phyloP scores from a whole-genome alignment of 805 yeast species.

The Pichia paraexigua region DNA sequence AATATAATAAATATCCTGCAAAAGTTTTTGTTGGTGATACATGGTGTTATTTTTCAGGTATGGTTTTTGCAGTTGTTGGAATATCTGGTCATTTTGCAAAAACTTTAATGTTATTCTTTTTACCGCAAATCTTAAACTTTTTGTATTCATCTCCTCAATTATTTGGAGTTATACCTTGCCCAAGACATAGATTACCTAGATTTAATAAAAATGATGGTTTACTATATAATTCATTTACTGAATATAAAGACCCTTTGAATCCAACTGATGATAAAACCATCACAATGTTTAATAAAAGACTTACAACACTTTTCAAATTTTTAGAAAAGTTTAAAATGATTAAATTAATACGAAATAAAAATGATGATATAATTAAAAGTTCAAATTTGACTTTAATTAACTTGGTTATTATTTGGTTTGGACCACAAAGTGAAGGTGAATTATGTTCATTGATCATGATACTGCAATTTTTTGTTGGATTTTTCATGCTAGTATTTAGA shows the following conservation, averaged over 20 bases:
- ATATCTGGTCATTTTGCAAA: constrained; percentile 94
- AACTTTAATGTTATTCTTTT: constrained; percentile 74
- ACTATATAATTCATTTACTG: constrained; percentile 64
- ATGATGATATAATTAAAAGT: constrained; percentile 32
- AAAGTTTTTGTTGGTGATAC: constrained; percentile 96
- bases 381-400: constrained; percentile 88
- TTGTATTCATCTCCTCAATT: constrained; percentile 89
- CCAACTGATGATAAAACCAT: constrained; percentile 23
- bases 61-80: constrained; percentile 97
- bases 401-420: constrained; percentile 72
- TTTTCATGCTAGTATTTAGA: constrained; percentile 58
- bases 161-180: constrained; percentile 82
- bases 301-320: constrained; percentile 33
- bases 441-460: constrained; percentile 54
- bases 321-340: constrained; percentile 47
- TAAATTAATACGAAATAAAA: constrained; percentile 26
- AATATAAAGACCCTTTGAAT: constrained; percentile 20
- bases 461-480: constrained; percentile 60
- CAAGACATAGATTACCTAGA: constrained; percentile 87
- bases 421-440: constrained; percentile 81
- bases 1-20: constrained; percentile 87
- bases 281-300: constrained; percentile 20
- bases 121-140: constrained; percentile 89
- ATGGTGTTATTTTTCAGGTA: constrained; percentile 95
- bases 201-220: constrained; percentile 61